Conservation (phyloP, 768 basidiomycete genomes). For the Calocera viscosa region DNA sequence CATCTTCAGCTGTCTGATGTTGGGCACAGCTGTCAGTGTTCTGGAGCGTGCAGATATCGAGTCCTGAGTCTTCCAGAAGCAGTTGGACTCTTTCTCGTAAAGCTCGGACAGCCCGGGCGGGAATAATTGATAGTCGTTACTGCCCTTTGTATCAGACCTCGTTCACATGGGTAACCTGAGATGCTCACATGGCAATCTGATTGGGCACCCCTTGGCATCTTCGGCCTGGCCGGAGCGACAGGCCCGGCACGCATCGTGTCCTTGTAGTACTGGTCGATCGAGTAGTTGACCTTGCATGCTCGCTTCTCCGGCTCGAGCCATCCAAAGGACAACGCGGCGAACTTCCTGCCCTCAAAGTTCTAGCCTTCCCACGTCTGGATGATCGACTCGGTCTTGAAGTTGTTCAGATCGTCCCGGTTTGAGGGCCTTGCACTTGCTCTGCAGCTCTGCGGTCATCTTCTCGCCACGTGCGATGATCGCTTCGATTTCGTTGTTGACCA, state of each 20-base stretch:
- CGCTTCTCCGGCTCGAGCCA: constrained; percentile 83
- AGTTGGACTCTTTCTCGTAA: constrained; percentile 45
- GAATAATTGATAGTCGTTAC: constrained; percentile 96
- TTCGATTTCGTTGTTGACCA: constrained; percentile 85
- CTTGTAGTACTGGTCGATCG: constrained; percentile 90
- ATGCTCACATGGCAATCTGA: constrained; percentile 70
- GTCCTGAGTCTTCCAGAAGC: constrained; percentile 22
- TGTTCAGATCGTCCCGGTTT: constrained; percentile 91
- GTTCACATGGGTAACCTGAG: constrained; percentile 11
- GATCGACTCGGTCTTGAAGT: constrained; percentile 82
- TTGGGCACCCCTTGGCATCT: constrained; percentile 77
- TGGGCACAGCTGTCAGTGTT: too few species aligned
- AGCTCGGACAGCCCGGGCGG: constrained; percentile 63
- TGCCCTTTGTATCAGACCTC: constrained; percentile 29
- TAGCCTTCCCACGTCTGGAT: constrained; percentile 94
- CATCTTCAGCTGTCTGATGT: too few species aligned
- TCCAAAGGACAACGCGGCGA: constrained; percentile 59
- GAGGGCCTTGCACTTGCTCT: constrained; percentile 81
- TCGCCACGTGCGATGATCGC: constrained; percentile 86
- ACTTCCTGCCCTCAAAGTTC: constrained; percentile 63
- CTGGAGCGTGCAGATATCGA: constrained; percentile 47
- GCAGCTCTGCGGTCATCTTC: constrained; percentile 76
- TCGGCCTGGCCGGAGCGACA: constrained; percentile 70
- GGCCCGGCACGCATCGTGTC: constrained; percentile 66
- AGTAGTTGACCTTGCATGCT: constrained; percentile 87